Evolutionary conservation across 2,329 filamentous ascomycete species (phyloP), one percentile per base, ranked within the genome.

Genomic region (Stylonectria norvegica): DNA sequence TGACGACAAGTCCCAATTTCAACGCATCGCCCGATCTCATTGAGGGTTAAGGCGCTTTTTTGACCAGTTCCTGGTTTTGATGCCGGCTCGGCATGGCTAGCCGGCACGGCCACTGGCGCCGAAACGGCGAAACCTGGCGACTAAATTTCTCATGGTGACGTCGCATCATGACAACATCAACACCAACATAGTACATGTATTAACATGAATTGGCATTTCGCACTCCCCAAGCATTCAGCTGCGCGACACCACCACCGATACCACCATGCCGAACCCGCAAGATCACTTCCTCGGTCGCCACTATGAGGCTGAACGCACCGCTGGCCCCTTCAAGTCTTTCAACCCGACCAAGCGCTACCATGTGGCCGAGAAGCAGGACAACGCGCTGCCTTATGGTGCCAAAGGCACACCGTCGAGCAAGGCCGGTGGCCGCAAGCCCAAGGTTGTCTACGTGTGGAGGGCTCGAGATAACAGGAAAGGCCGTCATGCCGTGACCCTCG

Each of bases 391-490:
- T 14, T 32, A 28, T 3, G 31, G 34, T 6, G 29, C 15, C 6
- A 38, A n/a, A 10, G 17, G 10, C 5, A 8, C 17, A 18, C 9
- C 30, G 7, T 5, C 5, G 15, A 27, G 3, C 17, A 17, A 5
- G 12, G 6, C 14, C 18, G 3, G 7, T 5, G 0, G 28, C 10
- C n/a, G 25, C n/a, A n/a, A 42, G 7, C 43, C 36, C 9, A 67
- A 63, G 31, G 60, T 62, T 17, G 48, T 42, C 2, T 57, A 58
- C 35, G 45, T 70, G 34, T 70, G 68, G 68, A 60, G 64, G 14
- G 66, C 63, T 29, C 62, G 68, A 9, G 66, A 71, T 49, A 70
- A 70, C 40, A 57, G 67, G 34, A 71, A 71, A 39, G 68, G 67
- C 19, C 58, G 68, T 0, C 67, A 69, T 39, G 54, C 61, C 2